Conservation (phyloP, 305 asterid species). For the Solanum aculeatissimum region DNA sequence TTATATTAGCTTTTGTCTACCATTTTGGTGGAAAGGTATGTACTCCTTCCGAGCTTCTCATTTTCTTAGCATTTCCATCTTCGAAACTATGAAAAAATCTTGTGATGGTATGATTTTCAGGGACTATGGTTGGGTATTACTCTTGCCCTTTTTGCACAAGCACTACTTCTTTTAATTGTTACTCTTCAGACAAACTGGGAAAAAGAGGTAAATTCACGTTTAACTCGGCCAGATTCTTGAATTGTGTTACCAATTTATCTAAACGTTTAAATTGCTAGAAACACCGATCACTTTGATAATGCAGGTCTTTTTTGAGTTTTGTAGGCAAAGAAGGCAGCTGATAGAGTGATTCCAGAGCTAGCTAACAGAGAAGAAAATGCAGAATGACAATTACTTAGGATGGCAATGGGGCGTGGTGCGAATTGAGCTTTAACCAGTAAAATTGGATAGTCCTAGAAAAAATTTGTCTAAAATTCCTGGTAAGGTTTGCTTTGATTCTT, state of each 20-base stretch:
- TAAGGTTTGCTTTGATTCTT: no score
- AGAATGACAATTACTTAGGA: background rate
- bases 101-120: background rate
- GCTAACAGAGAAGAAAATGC: background rate
- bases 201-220: conserved; percentile 1
- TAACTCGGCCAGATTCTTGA: background rate
- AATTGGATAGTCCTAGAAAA: no score
- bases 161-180: background rate
- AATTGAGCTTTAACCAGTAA: background rate
- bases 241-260: background rate
- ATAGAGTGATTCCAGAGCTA: background rate
- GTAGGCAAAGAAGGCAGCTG: conserved; percentile 3
- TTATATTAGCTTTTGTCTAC: conserved; percentile 10
- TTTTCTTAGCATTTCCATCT: background rate
- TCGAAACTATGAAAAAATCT: background rate
- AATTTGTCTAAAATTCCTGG: no score
- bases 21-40: conserved; percentile 13
- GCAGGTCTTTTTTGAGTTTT: background rate
- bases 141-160: conserved; percentile 8
- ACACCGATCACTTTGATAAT: background rate
- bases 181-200: conserved; percentile 8
- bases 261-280: background rate
- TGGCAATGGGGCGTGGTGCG: background rate
- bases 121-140: conserved; percentile 15
- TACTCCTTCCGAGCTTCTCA: background rate